A percentile compares a stretch with the other conserved stretches of the same genome.
Evolutionary conservation across 2,329 filamentous ascomycete species (phyloP).

Genomic region (Clonostachys sp.): DNA sequence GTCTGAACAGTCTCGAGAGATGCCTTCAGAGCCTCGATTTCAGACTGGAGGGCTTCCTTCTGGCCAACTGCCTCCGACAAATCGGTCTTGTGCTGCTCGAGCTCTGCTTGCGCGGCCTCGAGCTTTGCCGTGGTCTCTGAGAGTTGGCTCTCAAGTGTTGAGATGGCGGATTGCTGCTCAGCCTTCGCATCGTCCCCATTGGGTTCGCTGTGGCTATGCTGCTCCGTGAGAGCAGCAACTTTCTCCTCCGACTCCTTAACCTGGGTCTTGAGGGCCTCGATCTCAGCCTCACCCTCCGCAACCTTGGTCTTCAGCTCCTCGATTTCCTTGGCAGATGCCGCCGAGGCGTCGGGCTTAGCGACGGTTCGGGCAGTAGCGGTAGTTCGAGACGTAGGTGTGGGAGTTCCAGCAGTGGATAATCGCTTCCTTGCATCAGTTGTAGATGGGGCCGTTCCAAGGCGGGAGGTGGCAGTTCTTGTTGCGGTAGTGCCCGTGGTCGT

Average conservation of each 20-base stretch:
- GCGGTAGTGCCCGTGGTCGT: conserved; percentile 17
- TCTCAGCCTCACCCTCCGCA: conserved; percentile 51
- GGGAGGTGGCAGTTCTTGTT: conserved; percentile 26
- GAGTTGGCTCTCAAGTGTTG: conserved; percentile 39
- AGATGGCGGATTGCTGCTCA: conserved; percentile 43
- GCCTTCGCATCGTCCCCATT: conserved; percentile 36
- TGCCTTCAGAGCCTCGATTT: conserved; percentile 42
- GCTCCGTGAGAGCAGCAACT: conserved; percentile 47
- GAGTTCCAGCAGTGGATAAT: conserved; percentile 42
- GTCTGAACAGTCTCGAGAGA: conserved; percentile 38
- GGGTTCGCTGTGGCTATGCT: conserved; percentile 36
- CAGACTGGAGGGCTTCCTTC: conserved; percentile 41
- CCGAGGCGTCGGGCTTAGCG: conserved; percentile 27
- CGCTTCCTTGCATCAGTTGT: conserved; percentile 52
- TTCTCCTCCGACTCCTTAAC: conserved; percentile 51
- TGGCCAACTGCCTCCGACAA: conserved; percentile 40
- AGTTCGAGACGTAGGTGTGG: conserved; percentile 27
- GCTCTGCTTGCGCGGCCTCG: conserved; percentile 42
- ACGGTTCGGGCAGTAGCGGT: conserved; percentile 22
- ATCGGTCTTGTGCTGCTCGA: conserved; percentile 44
- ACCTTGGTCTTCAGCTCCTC: conserved; percentile 59
- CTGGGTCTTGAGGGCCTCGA: conserved; percentile 51
- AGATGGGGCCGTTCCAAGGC: conserved; percentile 27
- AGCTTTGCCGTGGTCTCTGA: conserved; percentile 46
- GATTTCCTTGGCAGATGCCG: conserved; percentile 45